Evolutionary conservation across 1,284 basidiomycete species (phyloP).

Genomic region (Neolentinus lepideus): DNA sequence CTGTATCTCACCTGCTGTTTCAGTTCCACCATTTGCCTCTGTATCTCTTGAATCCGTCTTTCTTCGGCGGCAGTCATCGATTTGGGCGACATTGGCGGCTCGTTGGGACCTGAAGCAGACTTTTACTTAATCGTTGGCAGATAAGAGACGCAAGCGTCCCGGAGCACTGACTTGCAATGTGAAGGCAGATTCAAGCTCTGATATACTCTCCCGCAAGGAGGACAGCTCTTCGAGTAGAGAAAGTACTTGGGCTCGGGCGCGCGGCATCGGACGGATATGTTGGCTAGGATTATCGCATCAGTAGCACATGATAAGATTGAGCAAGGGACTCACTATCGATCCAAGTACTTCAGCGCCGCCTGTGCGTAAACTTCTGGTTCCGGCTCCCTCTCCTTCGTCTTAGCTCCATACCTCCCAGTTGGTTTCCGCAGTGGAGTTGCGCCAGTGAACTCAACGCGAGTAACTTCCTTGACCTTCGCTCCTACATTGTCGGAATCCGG

Average conservation of each 20-base stretch:
- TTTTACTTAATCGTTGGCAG: slow-evolving; percentile 21
- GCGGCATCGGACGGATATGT: slow-evolving; percentile 64
- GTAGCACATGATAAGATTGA: background rate
- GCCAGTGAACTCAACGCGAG: slow-evolving; percentile 56
- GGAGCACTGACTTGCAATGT: slow-evolving; percentile 35
- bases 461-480: slow-evolving; percentile 28
- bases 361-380: slow-evolving; percentile 69
- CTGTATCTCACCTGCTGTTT: slow-evolving; percentile 35
- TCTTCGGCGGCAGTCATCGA: slow-evolving; percentile 49
- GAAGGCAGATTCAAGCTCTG: slow-evolving; percentile 7
- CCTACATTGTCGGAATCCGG: slow-evolving; percentile 16
- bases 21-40: slow-evolving; percentile 43
- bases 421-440: slow-evolving; percentile 60
- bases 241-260: slow-evolving; percentile 49
- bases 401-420: slow-evolving; percentile 31
- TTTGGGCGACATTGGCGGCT: slow-evolving; percentile 32
- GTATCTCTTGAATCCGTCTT: slow-evolving; percentile 43
- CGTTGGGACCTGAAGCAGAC: slow-evolving; percentile 24
- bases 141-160: background rate
- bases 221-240: slow-evolving; percentile 47
- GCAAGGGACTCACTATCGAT: slow-evolving; percentile 53
- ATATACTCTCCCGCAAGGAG: slow-evolving; percentile 44
- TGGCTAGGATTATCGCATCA: slow-evolving; percentile 30
- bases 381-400: slow-evolving; percentile 34
- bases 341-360: slow-evolving; percentile 67